These are phyloP conservation scores for Fusarium sp. DNA, from an alignment of 2,329 filamentous ascomycete species.

Conservation along the genomic window DNA sequence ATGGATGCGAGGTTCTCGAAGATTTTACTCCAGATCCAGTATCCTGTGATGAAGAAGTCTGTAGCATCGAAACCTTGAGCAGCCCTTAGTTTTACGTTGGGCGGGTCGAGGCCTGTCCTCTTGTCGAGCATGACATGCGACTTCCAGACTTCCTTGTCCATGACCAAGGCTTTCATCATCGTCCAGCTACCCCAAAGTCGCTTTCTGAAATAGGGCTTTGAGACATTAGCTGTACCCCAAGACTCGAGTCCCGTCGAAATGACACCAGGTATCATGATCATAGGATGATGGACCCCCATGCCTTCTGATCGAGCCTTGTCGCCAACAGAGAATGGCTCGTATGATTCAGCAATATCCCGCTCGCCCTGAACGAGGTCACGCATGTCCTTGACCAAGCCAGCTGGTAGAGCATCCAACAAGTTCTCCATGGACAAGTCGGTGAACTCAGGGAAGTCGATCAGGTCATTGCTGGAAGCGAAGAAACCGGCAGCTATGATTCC, in stretches of 20 bases:
- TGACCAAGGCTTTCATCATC: slow-evolving; percentile 95
- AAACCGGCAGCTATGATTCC: slow-evolving; percentile 90
- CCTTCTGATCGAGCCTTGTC: slow-evolving; percentile 85
- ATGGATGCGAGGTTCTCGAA: slow-evolving; percentile 96
- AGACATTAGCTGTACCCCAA: slow-evolving; percentile 90
- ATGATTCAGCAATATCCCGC: slow-evolving; percentile 82
- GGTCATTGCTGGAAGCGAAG: slow-evolving; percentile 88
- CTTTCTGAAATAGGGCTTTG: slow-evolving; percentile 92
- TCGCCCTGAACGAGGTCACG: slow-evolving; percentile 88
- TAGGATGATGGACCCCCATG: slow-evolving; percentile 82
- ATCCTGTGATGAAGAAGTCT: slow-evolving; percentile 91
- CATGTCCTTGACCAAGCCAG: slow-evolving; percentile 86
- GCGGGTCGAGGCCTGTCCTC: slow-evolving; percentile 88
- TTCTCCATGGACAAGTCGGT: slow-evolving; percentile 84
- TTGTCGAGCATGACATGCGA: slow-evolving; percentile 97
- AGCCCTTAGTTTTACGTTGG: slow-evolving; percentile 87
- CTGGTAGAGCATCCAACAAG: slow-evolving; percentile 87
- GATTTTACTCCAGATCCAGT: slow-evolving; percentile 99
- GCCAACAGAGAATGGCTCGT: slow-evolving; percentile 94
- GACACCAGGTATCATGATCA: slow-evolving; percentile 97
- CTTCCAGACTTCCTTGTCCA: slow-evolving; percentile 96
- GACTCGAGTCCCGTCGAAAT: slow-evolving; percentile 97
- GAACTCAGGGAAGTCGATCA: slow-evolving; percentile 82
- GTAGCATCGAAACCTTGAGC: slow-evolving; percentile 98
- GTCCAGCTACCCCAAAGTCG: slow-evolving; percentile 97